Evolutionary conservation across 1,284 basidiomycete species (phyloP), one percentile per base, ranked within the genome.

Genomic region (Ustilago hordei): DNA sequence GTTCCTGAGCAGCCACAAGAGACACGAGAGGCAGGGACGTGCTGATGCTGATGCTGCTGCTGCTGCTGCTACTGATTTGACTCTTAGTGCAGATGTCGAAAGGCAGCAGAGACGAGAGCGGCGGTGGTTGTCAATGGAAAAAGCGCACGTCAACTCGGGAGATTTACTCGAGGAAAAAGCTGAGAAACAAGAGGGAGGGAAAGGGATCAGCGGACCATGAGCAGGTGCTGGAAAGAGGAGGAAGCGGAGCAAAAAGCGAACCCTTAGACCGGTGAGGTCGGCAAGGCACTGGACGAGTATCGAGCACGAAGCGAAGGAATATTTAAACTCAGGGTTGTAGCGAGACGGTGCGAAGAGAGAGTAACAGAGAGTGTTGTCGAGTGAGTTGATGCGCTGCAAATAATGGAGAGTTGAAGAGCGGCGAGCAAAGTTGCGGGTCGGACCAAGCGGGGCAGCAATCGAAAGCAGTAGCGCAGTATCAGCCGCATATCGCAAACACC

Each of bases 1-100:
- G 57, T 59, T 59, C 57, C 57, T 59, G 57, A 59, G 57, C 31
- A n/a, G 41, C 43, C 57, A 59, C 57, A 45, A 59, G 57, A 59
- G 45, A 48, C 11, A 43, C 48, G n/a, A 31, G 23, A 13, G 38
- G 38, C 28, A 32, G 31, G 31, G 48, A 50, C 28, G 31, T 31
- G 48, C 48, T 50, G 48, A 23, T 50, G 48, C 17, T 50, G 48
- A 5, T 31, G 12, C n/a, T 19, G 45, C 1, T 28, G 45, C n/a
- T 41, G 39, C 13, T 41, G 39, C 12, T 41, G 15, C 5, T 41
- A 4, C 17, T 15, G 39, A 8, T 45, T 45, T 45, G 43, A 45
- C 43, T 45, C n/a, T 45, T 45, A n/a, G 11, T 50, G 48, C 48
- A 50, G 48, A 31, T 50, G 12, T 8, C 5, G n/a, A 32, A 48